Base-by-base conservation (phyloP, 345 rosid genomes). In the Eucalyptus paniculata region DNA sequence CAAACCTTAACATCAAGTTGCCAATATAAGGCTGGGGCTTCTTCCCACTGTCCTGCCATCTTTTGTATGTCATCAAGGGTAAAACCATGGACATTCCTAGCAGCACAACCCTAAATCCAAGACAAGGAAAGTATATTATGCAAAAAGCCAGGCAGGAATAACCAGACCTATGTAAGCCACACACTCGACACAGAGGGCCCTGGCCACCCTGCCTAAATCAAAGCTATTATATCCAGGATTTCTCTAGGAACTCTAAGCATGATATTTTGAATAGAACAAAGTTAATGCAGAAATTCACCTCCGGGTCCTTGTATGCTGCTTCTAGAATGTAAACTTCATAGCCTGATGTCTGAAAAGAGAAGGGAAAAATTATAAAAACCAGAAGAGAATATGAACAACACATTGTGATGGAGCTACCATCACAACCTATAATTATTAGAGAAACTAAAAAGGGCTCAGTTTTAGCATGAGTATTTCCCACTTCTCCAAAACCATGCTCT, bases 41-140 rank as follows among this genome's bases (percentile, higher is more conserved):
- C 98, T 91, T 97, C 98, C 98, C 98, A 97, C 90, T 91, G 96
- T 88, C 90, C 93, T 69, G 96, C 96, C 99, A 97, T 97, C 94
- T 92, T 91, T 89, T 94, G 95, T 90, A 97, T 94, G 89, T 95
- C 96, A 91, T 95, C 97, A 80, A 94, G 90, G 90, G 96, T 94
- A 93, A 97, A 94, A 83, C 98, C 96, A 90, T 97, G 99, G 82
- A 97, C 93, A 89, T 97, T 97, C 94, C 99, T 95, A 87, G 98
- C 99, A 47, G 99, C 98, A 91, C 99, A 97, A 54, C 99, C 99
- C 99, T 97, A 95, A 86, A 90, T 77, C 42, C 85, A 77, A 77
- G 47, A 77, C 47, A 40, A 77, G 85, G 85, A 16, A 77, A 21
- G 47, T 40, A 77, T 12, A 77, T 77, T 23, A 77, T 77, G 47